Evolutionary conservation across 2,329 filamentous ascomycete species (phyloP), one percentile per base, ranked within the genome.

Genomic region (Spiromastix sp.): DNA sequence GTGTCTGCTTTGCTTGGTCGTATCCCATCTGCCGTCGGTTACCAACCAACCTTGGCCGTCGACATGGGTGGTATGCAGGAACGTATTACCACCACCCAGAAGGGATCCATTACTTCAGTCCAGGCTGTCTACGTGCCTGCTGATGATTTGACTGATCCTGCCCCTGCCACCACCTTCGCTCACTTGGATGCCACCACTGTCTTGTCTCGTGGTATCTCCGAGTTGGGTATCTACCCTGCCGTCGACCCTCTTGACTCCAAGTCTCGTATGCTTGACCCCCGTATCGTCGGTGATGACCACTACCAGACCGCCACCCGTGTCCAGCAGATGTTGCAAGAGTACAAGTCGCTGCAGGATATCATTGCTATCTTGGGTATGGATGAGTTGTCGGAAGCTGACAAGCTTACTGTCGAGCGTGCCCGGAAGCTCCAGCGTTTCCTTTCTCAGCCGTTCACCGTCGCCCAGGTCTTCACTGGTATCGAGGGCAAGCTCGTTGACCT

Each of bases 311-410:
- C 91, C 66, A 84, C 83, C 66, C 81, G 81, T 56, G 91, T 98
- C 61, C 91, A 98, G 77, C 86, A 94, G 74, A 96, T 95, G 71
- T 81, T 98, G 64, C 91, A 98, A 74, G 91, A 96, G 77, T 98
- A 98, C 84, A 96, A 96, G 84, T 96, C 89, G 48, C 85, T 98
- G 52, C 91, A 98, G 75, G 91, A 98, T 75, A 98, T 98, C 80
- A 95, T 95, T 76, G 91, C 91, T 70, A 98, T 98, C 86, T 72
- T 96, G 65, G 89, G 89, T 81, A 96, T 98, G 91, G 91, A 98
- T 70, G 91, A 98, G 68, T 72, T 98, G 71, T 96, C 91, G 48
- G 91, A 96, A 77, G 83, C 84, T 57, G 91, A 98, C 70, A 95
- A 98, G 82, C 80, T 98, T 59, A 96, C 91, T 56, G 91, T 98